Conservation (phyloP, 805 yeast species). For the Maudiozyma bulderi region DNA sequence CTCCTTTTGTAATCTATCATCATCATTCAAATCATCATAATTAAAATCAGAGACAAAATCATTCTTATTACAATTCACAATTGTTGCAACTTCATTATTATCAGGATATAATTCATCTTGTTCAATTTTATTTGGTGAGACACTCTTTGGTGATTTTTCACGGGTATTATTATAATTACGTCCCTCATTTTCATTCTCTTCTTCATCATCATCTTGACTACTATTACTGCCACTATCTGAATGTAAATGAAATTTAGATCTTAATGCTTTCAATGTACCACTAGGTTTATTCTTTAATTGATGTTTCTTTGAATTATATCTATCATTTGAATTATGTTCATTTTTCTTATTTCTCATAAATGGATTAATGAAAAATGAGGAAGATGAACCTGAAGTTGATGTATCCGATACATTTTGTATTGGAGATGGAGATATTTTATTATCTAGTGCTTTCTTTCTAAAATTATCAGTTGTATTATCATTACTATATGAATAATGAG, state of each 20-base stretch:
- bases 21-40: not conserved
- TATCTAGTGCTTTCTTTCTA: not conserved
- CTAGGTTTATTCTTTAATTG: not conserved
- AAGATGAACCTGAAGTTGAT: not conserved
- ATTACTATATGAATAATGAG: not conserved
- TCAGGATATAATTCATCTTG: not conserved
- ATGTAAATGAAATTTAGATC: slow-evolving; percentile 2
- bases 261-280: not conserved
- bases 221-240: not conserved
- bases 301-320: not conserved
- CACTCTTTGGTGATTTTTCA: not conserved
- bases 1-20: slow-evolving; percentile 12
- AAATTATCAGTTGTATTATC: not conserved
- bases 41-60: not conserved
- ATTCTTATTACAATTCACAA: not conserved
- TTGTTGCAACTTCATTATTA: not conserved
- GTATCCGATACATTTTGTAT: not conserved
- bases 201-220: not conserved
- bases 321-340: not conserved
- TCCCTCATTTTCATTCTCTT: not conserved
- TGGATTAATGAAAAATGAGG: slow-evolving; percentile 2
- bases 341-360: not conserved
- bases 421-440: not conserved
- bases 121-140: not conserved
- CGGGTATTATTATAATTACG: not conserved